Conservation (phyloP, 768 basidiomycete species). For the Mycena pura region DNA sequence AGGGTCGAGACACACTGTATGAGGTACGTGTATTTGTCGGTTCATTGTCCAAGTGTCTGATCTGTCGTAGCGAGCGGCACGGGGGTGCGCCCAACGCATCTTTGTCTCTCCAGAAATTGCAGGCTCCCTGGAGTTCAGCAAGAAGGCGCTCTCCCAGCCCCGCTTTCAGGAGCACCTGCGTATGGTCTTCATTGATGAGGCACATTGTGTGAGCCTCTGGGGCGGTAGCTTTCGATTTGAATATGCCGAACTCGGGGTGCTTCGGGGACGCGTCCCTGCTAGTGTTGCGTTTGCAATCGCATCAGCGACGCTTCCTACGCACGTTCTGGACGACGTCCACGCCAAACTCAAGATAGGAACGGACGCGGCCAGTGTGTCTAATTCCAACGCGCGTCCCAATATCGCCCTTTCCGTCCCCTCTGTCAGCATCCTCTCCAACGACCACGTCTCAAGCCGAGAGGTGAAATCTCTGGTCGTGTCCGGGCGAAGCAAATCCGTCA, state of each 20-base stretch:
- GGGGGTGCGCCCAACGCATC: background rate
- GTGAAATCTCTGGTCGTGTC: background rate
- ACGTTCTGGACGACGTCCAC: background rate
- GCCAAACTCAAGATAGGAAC: background rate
- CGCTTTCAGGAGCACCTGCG: background rate
- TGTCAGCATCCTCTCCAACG: background rate
- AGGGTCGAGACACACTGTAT: background rate
- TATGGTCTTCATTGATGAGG: background rate
- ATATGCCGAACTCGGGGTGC: background rate
- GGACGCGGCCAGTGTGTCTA: background rate
- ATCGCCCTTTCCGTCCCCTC: background rate
- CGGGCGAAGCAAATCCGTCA: background rate
- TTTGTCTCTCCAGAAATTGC: background rate
- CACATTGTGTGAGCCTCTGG: background rate
- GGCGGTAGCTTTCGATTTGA: background rate
- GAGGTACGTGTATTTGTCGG: background rate
- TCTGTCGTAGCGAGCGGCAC: background rate
- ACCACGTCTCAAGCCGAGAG: background rate
- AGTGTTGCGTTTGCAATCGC: background rate
- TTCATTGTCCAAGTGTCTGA: background rate
- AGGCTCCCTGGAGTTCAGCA: background rate
- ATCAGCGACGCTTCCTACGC: too few species aligned
- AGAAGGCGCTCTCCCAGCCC: background rate
- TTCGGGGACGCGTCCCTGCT: background rate
- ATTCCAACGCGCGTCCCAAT: background rate